These are phyloP conservation scores for Ustilago loliicola DNA, from an alignment of 1,284 basidiomycete species.

Conservation along the genomic window DNA sequence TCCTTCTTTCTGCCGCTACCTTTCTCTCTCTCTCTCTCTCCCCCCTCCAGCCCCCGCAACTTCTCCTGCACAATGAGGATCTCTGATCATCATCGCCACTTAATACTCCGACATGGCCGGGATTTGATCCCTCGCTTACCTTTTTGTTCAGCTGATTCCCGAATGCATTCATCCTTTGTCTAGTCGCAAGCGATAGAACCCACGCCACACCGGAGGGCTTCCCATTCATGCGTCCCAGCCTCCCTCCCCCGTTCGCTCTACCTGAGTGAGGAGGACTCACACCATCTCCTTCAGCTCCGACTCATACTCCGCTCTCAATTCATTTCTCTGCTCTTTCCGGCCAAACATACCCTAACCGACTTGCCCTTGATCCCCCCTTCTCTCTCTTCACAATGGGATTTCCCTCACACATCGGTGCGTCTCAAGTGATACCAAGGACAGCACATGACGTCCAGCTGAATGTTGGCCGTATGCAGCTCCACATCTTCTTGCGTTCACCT, in stretches of 20 bases:
- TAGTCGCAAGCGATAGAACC: background rate
- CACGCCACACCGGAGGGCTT: background rate
- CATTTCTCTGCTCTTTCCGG: slow-evolving; percentile 1
- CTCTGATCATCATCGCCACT: background rate
- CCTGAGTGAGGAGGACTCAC: background rate
- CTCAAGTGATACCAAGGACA: no score
- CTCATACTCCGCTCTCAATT: slow-evolving; percentile 5
- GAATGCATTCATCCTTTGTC: background rate
- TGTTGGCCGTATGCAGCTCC: no score
- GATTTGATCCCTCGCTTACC: background rate
- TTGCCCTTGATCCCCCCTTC: background rate
- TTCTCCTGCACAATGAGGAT: background rate
- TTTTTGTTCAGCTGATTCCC: background rate
- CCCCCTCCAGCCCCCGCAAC: background rate
- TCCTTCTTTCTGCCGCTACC: background rate
- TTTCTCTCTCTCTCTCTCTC: background rate
- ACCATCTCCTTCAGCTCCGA: slow-evolving; percentile 7
- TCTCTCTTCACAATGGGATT: no score
- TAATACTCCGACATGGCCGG: background rate
- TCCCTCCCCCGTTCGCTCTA: background rate
- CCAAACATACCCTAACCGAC: background rate
- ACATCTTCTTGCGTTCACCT: no score
- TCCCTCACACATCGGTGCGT: no score
- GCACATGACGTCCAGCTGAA: no score
- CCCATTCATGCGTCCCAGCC: background rate